phyloP scores from a whole-genome alignment of 192 early-diverging fungal species.

The Coemansia sp. region DNA sequence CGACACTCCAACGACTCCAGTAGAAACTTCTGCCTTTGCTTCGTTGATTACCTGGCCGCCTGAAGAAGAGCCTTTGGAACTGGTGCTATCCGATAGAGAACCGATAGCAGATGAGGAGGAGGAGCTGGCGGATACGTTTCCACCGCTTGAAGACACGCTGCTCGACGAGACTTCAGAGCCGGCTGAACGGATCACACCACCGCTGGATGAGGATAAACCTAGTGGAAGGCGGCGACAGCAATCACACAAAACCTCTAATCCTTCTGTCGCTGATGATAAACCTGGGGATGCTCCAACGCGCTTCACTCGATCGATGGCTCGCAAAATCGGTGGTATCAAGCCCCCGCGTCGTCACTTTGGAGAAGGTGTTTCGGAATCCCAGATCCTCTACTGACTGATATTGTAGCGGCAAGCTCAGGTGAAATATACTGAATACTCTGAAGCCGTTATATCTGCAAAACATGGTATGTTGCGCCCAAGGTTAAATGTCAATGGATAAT shows the following conservation, averaged over 20 bases:
- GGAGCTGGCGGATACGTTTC: neutral
- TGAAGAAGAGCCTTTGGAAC: neutral
- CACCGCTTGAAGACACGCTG: neutral
- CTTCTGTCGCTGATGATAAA: neutral
- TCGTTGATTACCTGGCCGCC: neutral
- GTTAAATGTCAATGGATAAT: too few species aligned
- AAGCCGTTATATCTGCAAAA: too few species aligned
- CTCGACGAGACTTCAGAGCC: neutral
- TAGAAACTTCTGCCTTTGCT: neutral
- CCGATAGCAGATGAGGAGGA: neutral
- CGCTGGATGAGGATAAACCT: neutral
- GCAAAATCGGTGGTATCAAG: constrained; percentile 38
- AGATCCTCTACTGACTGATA: constrained; percentile 27
- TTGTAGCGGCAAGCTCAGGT: too few species aligned
- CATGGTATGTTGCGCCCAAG: too few species aligned
- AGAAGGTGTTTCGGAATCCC: constrained; percentile 48
- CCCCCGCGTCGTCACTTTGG: constrained; percentile 40
- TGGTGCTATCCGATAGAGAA: neutral
- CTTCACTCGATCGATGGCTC: constrained; percentile 56
- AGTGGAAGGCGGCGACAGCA: constrained; percentile 8
- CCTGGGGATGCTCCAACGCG: constrained; percentile 21
- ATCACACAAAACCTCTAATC: neutral
- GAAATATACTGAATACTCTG: too few species aligned
- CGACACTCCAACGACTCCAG: neutral
- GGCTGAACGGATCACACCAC: neutral